A percentile compares a stretch with the other conserved stretches of the same genome.
These are phyloP conservation scores for Rhynchospora tenuis DNA, from an alignment of 176 grass and related monocot genomes.

Conservation along the genomic window DNA sequence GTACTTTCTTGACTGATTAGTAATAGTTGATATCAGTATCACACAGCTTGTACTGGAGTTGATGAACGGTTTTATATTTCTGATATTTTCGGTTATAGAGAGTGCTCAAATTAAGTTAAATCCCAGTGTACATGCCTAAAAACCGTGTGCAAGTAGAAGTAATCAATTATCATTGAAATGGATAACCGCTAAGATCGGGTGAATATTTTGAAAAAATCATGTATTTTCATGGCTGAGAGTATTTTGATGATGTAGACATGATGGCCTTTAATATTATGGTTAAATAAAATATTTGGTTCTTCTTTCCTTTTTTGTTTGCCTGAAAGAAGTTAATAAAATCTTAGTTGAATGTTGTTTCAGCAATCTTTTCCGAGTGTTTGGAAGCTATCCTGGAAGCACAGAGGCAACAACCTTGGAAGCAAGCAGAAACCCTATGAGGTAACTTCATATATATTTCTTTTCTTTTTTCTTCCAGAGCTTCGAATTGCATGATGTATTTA, in stretches of 20 bases:
- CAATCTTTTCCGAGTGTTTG: slow-evolving; percentile 85
- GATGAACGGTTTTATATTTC: too few species aligned
- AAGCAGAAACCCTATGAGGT: slow-evolving; percentile 83
- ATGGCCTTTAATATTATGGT: not conserved
- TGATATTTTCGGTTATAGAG: not conserved
- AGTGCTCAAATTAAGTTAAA: not conserved
- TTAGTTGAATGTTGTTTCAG: slow-evolving; percentile 29
- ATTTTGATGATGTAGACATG: not conserved
- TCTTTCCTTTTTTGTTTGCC: not conserved
- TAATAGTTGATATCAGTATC: too few species aligned
- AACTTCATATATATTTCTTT: not conserved
- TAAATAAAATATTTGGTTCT: not conserved
- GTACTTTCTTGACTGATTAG: too few species aligned
- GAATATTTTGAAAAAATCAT: slow-evolving; percentile 3
- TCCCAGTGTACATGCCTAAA: not conserved
- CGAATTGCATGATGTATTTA: not conserved
- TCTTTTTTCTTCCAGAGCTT: not conserved
- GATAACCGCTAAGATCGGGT: not conserved
- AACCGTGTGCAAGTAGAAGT: not conserved
- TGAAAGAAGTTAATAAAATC: not conserved
- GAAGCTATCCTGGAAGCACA: slow-evolving; percentile 40
- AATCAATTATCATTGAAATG: not conserved
- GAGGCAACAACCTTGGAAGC: slow-evolving; percentile 75
- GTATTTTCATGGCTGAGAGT: slow-evolving; percentile 30
- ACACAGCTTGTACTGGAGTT: too few species aligned